A percentile compares a stretch with the other conserved stretches of the same genome.
These are phyloP conservation scores for Cyclanthera cordifolia DNA, from an alignment of 306 rosid species.

Conservation along the genomic window DNA sequence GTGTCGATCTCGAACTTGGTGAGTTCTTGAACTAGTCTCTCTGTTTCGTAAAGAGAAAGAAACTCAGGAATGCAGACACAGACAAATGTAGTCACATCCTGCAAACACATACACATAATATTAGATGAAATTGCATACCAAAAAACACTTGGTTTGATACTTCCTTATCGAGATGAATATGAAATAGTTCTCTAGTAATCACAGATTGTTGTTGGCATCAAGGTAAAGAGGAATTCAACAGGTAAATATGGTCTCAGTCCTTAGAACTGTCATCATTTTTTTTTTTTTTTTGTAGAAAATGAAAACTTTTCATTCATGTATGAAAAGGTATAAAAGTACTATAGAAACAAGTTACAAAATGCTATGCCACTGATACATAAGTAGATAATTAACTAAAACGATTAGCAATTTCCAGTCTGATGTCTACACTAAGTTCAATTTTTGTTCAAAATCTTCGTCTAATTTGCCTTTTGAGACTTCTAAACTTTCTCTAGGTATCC, in stretches of 20 bases:
- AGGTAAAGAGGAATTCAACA: too few species aligned
- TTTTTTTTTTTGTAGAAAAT: too few species aligned
- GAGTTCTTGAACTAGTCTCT: slow-evolving; percentile 95
- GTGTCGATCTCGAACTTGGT: slow-evolving; percentile 94
- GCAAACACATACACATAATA: slow-evolving; percentile 19
- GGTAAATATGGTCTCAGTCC: background rate
- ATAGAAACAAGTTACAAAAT: too few species aligned
- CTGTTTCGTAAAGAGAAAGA: slow-evolving; percentile 93
- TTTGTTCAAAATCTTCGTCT: background rate
- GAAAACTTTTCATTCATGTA: too few species aligned
- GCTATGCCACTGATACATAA: too few species aligned
- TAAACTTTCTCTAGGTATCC: background rate
- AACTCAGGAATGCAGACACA: slow-evolving; percentile 99
- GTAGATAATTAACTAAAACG: too few species aligned
- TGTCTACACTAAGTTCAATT: background rate
- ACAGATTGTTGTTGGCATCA: too few species aligned
- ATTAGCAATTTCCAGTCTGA: too few species aligned
- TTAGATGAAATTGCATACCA: background rate
- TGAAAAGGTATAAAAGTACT: too few species aligned
- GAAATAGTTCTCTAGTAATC: too few species aligned
- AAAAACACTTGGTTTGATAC: background rate
- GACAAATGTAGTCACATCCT: slow-evolving; percentile 94
- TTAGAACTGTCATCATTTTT: too few species aligned
- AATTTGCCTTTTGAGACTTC: background rate
- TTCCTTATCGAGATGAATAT: background rate